Percentiles rank a stretch among this genome's conserved stretches.
These are phyloP conservation scores for Orbilia brochopaga DNA, from an alignment of 2,329 filamentous ascomycete species.

Conservation along the genomic window DNA sequence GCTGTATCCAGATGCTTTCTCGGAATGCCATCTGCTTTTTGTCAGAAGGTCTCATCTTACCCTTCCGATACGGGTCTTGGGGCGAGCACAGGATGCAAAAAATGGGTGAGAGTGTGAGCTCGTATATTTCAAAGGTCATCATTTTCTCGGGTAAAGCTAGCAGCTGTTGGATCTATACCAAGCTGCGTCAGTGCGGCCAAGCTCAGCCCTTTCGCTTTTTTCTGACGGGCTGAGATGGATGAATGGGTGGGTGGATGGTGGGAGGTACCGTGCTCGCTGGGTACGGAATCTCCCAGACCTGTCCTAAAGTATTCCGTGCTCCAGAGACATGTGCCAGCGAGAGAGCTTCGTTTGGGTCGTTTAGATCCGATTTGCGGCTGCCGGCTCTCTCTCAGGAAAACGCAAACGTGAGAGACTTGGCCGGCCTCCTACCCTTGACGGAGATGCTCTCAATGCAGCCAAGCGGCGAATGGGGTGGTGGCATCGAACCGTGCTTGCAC, in stretches of 20 bases:
- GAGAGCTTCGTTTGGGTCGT: neutral
- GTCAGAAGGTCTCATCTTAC: constrained; percentile 44
- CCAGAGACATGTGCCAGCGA: neutral
- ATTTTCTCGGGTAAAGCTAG: constrained; percentile 13
- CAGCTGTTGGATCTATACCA: constrained; percentile 15
- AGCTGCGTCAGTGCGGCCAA: constrained; percentile 36
- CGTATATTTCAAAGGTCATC: constrained; percentile 10
- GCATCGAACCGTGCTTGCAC: too few species aligned
- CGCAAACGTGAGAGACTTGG: neutral
- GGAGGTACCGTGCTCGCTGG: too few species aligned
- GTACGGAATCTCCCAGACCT: neutral
- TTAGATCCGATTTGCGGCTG: neutral
- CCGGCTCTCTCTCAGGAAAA: neutral
- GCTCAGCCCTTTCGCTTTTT: constrained; percentile 33
- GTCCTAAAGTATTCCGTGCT: neutral
- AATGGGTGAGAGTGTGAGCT: neutral
- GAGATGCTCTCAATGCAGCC: neutral
- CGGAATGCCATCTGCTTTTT: constrained; percentile 16
- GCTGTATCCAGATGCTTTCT: constrained; percentile 4
- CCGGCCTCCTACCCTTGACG: neutral
- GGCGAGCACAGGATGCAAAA: neutral
- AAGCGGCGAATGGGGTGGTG: neutral
- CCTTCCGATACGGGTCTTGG: constrained; percentile 15
- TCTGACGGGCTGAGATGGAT: too few species aligned
- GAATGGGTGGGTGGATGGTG: neutral